These are phyloP conservation scores for Daldinia caldariorum DNA, from an alignment of 495 filamentous ascomycete species.

Conservation along the genomic window DNA sequence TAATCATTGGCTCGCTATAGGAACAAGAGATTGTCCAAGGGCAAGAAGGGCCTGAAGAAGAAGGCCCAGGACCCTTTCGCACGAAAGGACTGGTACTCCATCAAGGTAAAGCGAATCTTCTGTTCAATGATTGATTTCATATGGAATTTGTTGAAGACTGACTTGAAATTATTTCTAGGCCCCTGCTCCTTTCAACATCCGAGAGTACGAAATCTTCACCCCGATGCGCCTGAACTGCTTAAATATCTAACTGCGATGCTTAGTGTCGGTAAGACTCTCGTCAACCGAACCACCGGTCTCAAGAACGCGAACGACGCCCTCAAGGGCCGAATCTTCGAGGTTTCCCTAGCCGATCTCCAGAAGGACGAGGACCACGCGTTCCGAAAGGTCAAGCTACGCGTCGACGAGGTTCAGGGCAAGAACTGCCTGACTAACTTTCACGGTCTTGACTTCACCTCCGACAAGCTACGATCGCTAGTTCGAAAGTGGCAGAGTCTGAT, in stretches of 20 bases:
- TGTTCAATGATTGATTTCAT: constrained; percentile 6
- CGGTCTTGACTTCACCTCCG: constrained; percentile 99
- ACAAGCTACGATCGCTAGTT: constrained; percentile 98
- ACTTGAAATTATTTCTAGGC: constrained; percentile 64
- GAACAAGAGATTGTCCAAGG: constrained; percentile 99
- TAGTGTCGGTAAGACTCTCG: constrained; percentile 98
- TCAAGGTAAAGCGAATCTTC: constrained; percentile 77
- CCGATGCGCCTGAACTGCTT: background rate
- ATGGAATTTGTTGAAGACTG: constrained; percentile 29
- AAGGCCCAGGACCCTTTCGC: constrained; percentile 95
- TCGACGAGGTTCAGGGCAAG: constrained; percentile 99
- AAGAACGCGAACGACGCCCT: constrained; percentile 99
- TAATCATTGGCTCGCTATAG: constrained; percentile 70
- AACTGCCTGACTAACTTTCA: constrained; percentile 99
- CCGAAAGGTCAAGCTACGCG: constrained; percentile 98
- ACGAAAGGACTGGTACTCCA: constrained; percentile 97
- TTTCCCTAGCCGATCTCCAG: constrained; percentile 97
- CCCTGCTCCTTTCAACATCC: constrained; percentile 90
- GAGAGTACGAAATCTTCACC: constrained; percentile 78
- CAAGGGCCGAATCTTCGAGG: constrained; percentile 98
- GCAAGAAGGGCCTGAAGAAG: constrained; percentile 99
- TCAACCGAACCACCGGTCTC: constrained; percentile 98
- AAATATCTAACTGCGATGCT: constrained; percentile 48
- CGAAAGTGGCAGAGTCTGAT: constrained; percentile 99
- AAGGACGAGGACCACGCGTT: constrained; percentile 99